Conservation (phyloP, 306 rosid genomes). For the Senna tora region DNA sequence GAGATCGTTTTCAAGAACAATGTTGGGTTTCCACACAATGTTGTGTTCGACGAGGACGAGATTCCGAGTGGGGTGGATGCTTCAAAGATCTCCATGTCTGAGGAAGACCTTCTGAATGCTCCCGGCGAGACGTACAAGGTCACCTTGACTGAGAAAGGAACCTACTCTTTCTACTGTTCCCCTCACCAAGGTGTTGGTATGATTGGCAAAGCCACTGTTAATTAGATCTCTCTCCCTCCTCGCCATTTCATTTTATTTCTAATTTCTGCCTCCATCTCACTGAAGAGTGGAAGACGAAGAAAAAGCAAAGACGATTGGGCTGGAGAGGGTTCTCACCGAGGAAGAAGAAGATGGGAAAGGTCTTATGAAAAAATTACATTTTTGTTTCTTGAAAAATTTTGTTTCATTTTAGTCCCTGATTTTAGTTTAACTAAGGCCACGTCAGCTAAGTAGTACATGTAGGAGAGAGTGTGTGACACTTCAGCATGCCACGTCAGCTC, state of each 20-base stretch:
- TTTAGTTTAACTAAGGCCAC: no score
- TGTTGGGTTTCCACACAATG: slow-evolving; percentile 93
- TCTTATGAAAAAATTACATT: no score
- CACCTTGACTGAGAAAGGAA: slow-evolving; percentile 67
- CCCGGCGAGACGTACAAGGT: slow-evolving; percentile 77
- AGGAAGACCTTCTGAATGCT: slow-evolving; percentile 71
- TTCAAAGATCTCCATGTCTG: slow-evolving; percentile 66
- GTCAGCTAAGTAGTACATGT: no score
- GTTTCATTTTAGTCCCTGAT: no score
- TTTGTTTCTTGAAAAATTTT: no score
- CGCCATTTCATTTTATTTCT: not conserved
- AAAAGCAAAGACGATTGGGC: no score
- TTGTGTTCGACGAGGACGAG: slow-evolving; percentile 89
- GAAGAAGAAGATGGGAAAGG: no score
- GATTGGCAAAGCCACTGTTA: slow-evolving; percentile 83
- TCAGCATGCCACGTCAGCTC: no score
- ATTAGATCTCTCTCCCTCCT: slow-evolving; percentile 39
- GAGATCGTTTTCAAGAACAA: slow-evolving; percentile 91
- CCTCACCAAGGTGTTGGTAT: slow-evolving; percentile 99
- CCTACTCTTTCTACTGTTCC: slow-evolving; percentile 71
- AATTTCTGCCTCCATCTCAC: not conserved
- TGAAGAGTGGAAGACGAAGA: no score
- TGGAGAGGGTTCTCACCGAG: no score
- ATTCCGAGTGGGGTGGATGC: slow-evolving; percentile 83
- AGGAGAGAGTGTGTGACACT: no score